Base-by-base conservation (phyloP, 2,329 filamentous ascomycete genomes). In the Aspergillus sp. region DNA sequence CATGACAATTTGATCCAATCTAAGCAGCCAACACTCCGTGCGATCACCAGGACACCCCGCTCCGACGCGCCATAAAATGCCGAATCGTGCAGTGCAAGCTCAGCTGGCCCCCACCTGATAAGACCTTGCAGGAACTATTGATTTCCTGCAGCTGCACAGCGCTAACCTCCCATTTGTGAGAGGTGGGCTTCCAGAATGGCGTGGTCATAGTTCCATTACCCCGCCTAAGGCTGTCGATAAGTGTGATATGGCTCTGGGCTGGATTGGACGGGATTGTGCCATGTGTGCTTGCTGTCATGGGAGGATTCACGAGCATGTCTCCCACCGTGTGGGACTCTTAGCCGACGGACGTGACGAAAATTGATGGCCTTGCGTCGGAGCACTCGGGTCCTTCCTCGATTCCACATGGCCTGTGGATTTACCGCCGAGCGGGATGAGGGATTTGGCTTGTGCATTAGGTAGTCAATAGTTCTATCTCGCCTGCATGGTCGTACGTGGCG, bases 81-180 rank as follows among this genome's bases (percentile, higher is more conserved):
- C 47, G 4, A 50, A 3, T 23, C 3, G 8, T 25, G 11, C 23
- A 27, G 6, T 49, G 13, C 47, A 10, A 13, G 8, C 27, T 50
- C 47, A 50, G 47, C 47, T 50, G 47, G 44, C 25, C 47, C 25
- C 39, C 23, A 47, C 23, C 36, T 32, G 53, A 55, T 55, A 44
- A 55, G 53, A 15, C 41, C 25, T 13, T 55, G 53, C 53, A 55
- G 53, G 53, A 47, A 55, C 53, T 55, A 55, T 55, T 23, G 53
- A 55, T 47, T 19, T 55, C 53, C 53, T 55, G 53, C 53, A 55
- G 39, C 32, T 32, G 23, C 39, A 44, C 25, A 38, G 53, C 53
- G 53, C 39, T 55, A 47, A 30, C 39, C 4, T 36, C 17, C 39
- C 6, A 25, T 11, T 5, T 19, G 25, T 55, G 39, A 55, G 53